Percentiles rank a stretch among this genome's conserved stretches.
Conservation (phyloP, 2,329 filamentous ascomycete genomes). For the Basipetospora chlamydospora region DNA sequence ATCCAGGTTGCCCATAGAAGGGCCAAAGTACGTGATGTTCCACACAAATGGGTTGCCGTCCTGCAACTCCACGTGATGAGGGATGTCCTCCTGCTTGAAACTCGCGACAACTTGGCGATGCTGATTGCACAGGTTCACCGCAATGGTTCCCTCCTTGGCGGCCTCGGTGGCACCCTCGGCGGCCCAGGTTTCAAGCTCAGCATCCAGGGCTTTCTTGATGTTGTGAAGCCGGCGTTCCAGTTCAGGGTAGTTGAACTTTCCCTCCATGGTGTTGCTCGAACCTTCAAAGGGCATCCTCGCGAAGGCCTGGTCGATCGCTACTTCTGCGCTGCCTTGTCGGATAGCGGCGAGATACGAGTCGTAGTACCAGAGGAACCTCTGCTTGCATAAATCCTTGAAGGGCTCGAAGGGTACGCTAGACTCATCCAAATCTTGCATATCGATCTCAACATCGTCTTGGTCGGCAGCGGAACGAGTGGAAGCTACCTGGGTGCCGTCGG, state of each 20-base stretch:
- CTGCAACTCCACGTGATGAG: constrained; percentile 62
- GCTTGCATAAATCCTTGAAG: constrained; percentile 82
- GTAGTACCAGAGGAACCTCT: constrained; percentile 91
- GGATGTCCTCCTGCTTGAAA: constrained; percentile 56
- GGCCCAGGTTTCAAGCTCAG: constrained; percentile 60
- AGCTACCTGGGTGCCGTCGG: constrained; percentile 26
- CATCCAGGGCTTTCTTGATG: constrained; percentile 56
- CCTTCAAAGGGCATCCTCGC: constrained; percentile 80
- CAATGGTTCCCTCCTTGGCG: constrained; percentile 55
- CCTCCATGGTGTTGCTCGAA: constrained; percentile 65
- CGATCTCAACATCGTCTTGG: constrained; percentile 29
- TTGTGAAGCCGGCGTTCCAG: constrained; percentile 53
- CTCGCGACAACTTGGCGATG: constrained; percentile 67
- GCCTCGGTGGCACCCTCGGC: constrained; percentile 49
- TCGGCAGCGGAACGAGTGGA: constrained; percentile 12
- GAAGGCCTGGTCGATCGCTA: constrained; percentile 51
- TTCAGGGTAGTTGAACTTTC: constrained; percentile 66
- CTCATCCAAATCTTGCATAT: constrained; percentile 40
- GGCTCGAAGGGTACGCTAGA: constrained; percentile 54
- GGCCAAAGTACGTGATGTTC: constrained; percentile 77
- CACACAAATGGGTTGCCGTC: constrained; percentile 82
- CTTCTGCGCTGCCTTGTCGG: constrained; percentile 46
- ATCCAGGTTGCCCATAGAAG: constrained; percentile 84
- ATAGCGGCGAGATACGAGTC: constrained; percentile 69
- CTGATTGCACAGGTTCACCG: constrained; percentile 70